Evolutionary conservation across 2,329 filamentous ascomycete species (phyloP), one percentile per base, ranked within the genome.

Genomic region (Phialemoniopsis sp.): DNA sequence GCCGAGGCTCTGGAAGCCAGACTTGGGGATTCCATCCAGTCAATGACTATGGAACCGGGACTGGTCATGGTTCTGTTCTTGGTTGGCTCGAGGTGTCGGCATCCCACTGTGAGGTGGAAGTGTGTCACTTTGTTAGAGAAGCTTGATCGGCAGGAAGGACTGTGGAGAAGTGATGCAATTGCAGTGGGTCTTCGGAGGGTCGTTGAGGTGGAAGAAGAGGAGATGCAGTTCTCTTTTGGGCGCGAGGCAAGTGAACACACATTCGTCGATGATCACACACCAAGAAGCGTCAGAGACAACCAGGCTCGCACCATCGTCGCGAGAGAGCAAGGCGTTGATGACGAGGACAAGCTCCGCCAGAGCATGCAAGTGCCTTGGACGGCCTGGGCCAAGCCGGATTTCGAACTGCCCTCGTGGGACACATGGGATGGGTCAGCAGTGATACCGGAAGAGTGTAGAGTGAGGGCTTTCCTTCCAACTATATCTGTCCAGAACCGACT

Each of bases 41-140:
- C 49, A 29, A 38, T 62, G 1, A 57, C 57, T 2, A 44, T 63
- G 1, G 59, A 62, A 35, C 56, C 57, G 8, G 59, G 59, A 0
- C 32, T 63, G 12, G 52, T 58, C 4, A 48, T 61, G 10, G 54
- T 57, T 1, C 40, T 56, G 3, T 63, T 55, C 40, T 31, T 59
- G 29, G 41, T 45, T 1, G 42, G 40, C 0, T 48, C 51, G 5
- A 50, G 57, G 3, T 63, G 59, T 14, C 52, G 59, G 0, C 59
- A 63, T 39, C 54, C 57, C 0, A 36, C 49, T 18, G 34, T 60
- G 1, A 50, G 59, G 3, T 46, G 55, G 13, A 45, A 52, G 4
- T 53, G 50, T 2, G 36, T 60, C 6, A 30, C 36, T 4, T 44
- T 60, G 4, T 35, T 62, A 6, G 32, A 40, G 13, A 41, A 39